Conservation (phyloP, 495 filamentous ascomycete genomes). For the Penicillium cinerascens region DNA sequence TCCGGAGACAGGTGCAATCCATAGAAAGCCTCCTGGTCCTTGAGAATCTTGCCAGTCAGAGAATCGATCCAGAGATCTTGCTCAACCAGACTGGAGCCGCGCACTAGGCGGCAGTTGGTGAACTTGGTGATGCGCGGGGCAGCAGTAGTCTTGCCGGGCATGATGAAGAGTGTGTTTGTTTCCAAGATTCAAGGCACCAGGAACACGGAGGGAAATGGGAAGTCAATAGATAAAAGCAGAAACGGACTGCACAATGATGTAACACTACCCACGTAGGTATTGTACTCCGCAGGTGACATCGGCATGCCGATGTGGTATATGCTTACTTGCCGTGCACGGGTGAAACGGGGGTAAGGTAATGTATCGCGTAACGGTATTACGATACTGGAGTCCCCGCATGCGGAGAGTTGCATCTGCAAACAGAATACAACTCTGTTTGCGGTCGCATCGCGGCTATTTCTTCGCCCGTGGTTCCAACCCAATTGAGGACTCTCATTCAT, state of each 20-base stretch:
- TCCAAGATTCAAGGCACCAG: neutral
- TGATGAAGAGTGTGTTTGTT: constrained; percentile 5
- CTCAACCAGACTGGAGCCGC: constrained; percentile 57
- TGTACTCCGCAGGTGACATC: constrained; percentile 17
- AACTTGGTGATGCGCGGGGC: constrained; percentile 66
- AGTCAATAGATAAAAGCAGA: constrained; percentile 7
- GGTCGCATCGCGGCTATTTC: constrained; percentile 11
- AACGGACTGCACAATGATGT: constrained; percentile 21
- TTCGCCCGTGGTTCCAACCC: constrained; percentile 1
- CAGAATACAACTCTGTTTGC: constrained; percentile 14
- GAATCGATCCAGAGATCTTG: constrained; percentile 80
- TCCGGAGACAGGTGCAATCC: constrained; percentile 53
- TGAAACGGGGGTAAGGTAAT: neutral
- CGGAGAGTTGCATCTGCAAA: constrained; percentile 12
- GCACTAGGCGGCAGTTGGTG: constrained; percentile 73
- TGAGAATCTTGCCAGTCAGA: constrained; percentile 68
- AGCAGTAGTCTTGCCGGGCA: constrained; percentile 40
- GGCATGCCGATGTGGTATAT: constrained; percentile 29
- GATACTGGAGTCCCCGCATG: constrained; percentile 7
- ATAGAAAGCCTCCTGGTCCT: constrained; percentile 72
- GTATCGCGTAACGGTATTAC: neutral
- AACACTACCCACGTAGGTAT: constrained; percentile 8
- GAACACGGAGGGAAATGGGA: neutral
- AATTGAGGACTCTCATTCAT: neutral
- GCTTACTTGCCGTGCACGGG: neutral